Base-by-base conservation (phyloP, 2,329 filamentous ascomycete genomes). In the Colletotrichum chlorophyti region DNA sequence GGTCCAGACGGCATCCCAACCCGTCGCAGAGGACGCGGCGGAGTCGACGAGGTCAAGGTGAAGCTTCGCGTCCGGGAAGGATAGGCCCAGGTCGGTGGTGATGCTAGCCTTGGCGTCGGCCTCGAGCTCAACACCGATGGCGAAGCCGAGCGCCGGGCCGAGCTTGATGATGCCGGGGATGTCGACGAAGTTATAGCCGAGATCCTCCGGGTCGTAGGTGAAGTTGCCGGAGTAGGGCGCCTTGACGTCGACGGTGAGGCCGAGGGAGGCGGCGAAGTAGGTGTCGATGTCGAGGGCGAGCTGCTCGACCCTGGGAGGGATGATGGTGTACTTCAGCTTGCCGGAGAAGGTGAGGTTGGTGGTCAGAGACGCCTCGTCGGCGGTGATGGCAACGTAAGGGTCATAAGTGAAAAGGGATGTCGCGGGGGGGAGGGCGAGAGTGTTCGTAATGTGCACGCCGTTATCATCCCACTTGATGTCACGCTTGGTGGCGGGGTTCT, bases 1-100 rank as follows among this genome's bases (percentile, higher is more conserved):
- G 4, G 58, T 60, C 60, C 73, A 74, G 14, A 74, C 64, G 1
- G 70, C 70, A 37, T 74, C 64, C 60, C 23, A 65, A 37, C 59
- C 47, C 2, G 64, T 58, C 11, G 72, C 55, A 11, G 45, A 57
- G 8, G 67, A 68, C 10, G 65, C 51, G 1, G 65, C 65, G 3
- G 53, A 58, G 50, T 75, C 67, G 24, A 69, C 69, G 42, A 72
- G 63, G 49, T 65, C 65, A 10, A 67, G 61, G 37, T 68, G 66
- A 7, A 72, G 65, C 3, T 62, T 64, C 29, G 64, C 67, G 46
- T 61, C 64, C 6, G 52, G 34, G 43, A 67, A 50, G 46, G 51
- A 58, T 15, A 64, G 58, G 29, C 65, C 65, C 34, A 65, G 50
- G 34, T 55, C 58, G n/a, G 62, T 63, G 23, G 51, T 55, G 29